A percentile compares a stretch with the other conserved stretches of the same genome.
Conservation (phyloP, 1,284 basidiomycete genomes). For the Ceratobasidium papillatum region DNA sequence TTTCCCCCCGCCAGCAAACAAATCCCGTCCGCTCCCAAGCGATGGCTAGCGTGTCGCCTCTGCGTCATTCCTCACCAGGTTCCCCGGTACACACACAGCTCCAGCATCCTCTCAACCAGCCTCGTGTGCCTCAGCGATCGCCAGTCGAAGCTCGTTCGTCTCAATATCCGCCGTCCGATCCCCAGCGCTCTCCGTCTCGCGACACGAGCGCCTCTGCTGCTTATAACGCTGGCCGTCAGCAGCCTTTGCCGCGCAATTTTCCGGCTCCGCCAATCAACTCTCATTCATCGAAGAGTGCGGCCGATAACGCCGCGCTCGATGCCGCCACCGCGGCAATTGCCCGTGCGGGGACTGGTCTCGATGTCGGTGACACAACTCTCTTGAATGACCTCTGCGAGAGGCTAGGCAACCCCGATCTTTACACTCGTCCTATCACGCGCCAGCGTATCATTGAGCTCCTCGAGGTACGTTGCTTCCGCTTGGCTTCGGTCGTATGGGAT, state of each 20-base stretch:
- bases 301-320: constrained; percentile 32
- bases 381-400: constrained; percentile 36
- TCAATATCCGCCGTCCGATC: background rate
- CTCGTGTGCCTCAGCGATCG: constrained; percentile 8
- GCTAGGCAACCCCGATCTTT: constrained; percentile 28
- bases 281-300: constrained; percentile 13
- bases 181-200: background rate
- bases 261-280: constrained; percentile 18
- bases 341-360: constrained; percentile 21
- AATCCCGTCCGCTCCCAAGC: constrained; percentile 11
- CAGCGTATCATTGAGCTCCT: constrained; percentile 35
- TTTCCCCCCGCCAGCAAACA: constrained; percentile 28
- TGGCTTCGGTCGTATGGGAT: constrained; percentile 1
- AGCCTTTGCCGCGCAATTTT: constrained; percentile 21
- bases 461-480: constrained; percentile 24
- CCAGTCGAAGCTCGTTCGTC: constrained; percentile 17
- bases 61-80: constrained; percentile 16
- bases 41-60: constrained; percentile 28
- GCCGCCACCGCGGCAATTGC: constrained; percentile 39
- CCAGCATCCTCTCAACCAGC: constrained; percentile 27
- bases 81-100: constrained; percentile 16
- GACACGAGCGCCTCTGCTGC: constrained; percentile 1
- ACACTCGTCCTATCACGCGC: constrained; percentile 34
- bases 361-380: constrained; percentile 20
- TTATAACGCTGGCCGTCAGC: background rate